These are phyloP conservation scores for Phalaenopsis aphrodite DNA, from an alignment of 106 monocot species.

Conservation along the genomic window DNA sequence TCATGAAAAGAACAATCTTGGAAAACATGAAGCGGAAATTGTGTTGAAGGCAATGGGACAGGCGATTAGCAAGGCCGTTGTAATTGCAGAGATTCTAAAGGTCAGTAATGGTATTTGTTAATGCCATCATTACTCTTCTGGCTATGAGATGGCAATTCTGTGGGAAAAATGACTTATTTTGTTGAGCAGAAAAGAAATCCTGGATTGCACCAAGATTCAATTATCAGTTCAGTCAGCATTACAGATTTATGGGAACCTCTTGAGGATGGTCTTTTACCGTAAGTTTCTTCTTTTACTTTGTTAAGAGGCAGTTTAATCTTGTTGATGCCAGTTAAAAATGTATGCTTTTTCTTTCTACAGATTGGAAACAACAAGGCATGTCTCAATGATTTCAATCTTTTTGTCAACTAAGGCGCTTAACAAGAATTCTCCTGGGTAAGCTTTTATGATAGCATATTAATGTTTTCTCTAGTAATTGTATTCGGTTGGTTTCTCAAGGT, in stretches of 20 bases:
- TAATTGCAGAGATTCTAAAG: constrained; percentile 87
- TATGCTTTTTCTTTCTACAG: constrained; percentile 28
- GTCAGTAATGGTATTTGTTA: constrained; percentile 18
- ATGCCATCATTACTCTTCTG: constrained; percentile 1
- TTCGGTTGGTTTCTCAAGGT: background rate
- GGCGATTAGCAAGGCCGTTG: constrained; percentile 88
- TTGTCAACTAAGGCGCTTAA: constrained; percentile 61
- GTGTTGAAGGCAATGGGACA: constrained; percentile 95
- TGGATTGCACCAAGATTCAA: constrained; percentile 82
- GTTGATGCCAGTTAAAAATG: background rate
- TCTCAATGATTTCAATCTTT: constrained; percentile 97
- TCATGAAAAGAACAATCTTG: constrained; percentile 23
- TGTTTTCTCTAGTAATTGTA: background rate
- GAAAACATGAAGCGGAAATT: constrained; percentile 60
- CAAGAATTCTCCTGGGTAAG: constrained; percentile 76
- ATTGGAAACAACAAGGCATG: constrained; percentile 82
- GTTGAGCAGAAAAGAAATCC: constrained; percentile 59
- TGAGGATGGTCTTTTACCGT: constrained; percentile 98
- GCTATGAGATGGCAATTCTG: background rate
- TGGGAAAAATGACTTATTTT: background rate
- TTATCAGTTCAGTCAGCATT: constrained; percentile 83
- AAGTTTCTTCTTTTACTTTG: constrained; percentile 15
- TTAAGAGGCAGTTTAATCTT: background rate
- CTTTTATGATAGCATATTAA: background rate
- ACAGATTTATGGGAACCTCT: constrained; percentile 98